Percentiles rank a stretch among this genome's conserved stretches.
These are phyloP conservation scores for Coemansia sp. DNA, from an alignment of 192 early-diverging fungal genomes.

Conservation along the genomic window DNA sequence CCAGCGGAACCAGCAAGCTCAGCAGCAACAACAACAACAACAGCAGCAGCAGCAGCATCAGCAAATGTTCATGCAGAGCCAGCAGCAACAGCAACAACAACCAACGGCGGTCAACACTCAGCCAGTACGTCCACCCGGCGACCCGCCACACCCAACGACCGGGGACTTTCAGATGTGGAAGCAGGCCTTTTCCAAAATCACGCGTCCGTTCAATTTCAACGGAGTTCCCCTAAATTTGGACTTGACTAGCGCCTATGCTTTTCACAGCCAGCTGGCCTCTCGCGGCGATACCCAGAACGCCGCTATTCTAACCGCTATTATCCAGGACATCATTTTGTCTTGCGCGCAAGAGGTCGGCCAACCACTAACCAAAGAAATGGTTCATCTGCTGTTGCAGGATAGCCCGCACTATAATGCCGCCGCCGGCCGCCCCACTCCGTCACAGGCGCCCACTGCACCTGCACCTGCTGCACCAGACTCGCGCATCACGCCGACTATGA, in stretches of 20 bases:
- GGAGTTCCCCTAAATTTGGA: slow-evolving; percentile 8
- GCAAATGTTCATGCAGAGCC: background rate
- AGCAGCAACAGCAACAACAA: slow-evolving; percentile 11
- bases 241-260: slow-evolving; percentile 10
- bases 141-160: background rate
- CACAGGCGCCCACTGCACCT: background rate
- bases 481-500: slow-evolving; percentile 5
- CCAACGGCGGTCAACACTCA: slow-evolving; percentile 1
- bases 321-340: slow-evolving; percentile 18
- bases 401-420: background rate
- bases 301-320: slow-evolving; percentile 5
- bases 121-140: background rate
- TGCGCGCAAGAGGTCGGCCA: slow-evolving; percentile 14
- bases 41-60: slow-evolving; percentile 17
- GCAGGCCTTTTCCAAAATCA: slow-evolving; percentile 11
- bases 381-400: slow-evolving; percentile 17
- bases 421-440: background rate
- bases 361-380: slow-evolving; percentile 9
- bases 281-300: slow-evolving; percentile 18
- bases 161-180: slow-evolving; percentile 32
- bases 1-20: slow-evolving; percentile 7
- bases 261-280: slow-evolving; percentile 9
- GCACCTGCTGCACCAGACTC: background rate
- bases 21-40: slow-evolving; percentile 18
- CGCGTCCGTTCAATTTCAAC: slow-evolving; percentile 26